Percentiles rank a stretch among this genome's conserved stretches.
Conservation (phyloP, 1,284 basidiomycete genomes). For the Tylopilus orsonianus region DNA sequence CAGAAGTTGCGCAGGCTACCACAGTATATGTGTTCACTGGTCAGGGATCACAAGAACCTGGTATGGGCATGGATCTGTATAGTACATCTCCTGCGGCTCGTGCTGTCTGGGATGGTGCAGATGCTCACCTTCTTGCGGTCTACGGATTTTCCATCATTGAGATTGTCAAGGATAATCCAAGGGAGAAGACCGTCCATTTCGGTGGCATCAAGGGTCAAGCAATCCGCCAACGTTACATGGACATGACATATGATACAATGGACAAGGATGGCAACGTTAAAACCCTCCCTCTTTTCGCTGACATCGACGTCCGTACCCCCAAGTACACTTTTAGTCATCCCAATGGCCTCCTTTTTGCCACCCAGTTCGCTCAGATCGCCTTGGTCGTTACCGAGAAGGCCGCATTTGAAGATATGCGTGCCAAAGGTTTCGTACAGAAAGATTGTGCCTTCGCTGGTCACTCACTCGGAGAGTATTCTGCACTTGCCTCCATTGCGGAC, state of each 20-base stretch:
- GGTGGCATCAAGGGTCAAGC: slow-evolving; percentile 98
- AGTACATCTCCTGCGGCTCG: slow-evolving; percentile 89
- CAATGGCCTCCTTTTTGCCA: slow-evolving; percentile 92
- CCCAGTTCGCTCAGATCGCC: slow-evolving; percentile 98
- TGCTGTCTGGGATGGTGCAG: slow-evolving; percentile 96
- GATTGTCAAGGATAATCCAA: slow-evolving; percentile 97
- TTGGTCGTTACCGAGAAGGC: slow-evolving; percentile 97
- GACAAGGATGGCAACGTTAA: slow-evolving; percentile 95
- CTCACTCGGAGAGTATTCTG: slow-evolving; percentile 98
- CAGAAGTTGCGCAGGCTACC: slow-evolving; percentile 89
- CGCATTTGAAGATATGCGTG: slow-evolving; percentile 97
- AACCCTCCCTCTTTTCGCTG: slow-evolving; percentile 91
- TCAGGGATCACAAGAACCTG: slow-evolving; percentile 96
- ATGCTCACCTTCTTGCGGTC: slow-evolving; percentile 88
- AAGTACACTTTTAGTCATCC: slow-evolving; percentile 98
- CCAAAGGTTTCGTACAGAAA: slow-evolving; percentile 91
- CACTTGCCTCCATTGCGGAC: slow-evolving; percentile 94
- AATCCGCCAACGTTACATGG: slow-evolving; percentile 98
- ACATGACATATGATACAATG: slow-evolving; percentile 96
- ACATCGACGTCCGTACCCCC: slow-evolving; percentile 89
- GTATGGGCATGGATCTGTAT: slow-evolving; percentile 99
- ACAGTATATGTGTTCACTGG: slow-evolving; percentile 99
- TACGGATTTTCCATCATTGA: slow-evolving; percentile 99
- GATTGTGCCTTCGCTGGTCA: slow-evolving; percentile 96
- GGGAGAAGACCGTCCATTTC: slow-evolving; percentile 97